phyloP scores from a whole-genome alignment of 345 rosid genomes.

The Fremontodendron californicum region DNA sequence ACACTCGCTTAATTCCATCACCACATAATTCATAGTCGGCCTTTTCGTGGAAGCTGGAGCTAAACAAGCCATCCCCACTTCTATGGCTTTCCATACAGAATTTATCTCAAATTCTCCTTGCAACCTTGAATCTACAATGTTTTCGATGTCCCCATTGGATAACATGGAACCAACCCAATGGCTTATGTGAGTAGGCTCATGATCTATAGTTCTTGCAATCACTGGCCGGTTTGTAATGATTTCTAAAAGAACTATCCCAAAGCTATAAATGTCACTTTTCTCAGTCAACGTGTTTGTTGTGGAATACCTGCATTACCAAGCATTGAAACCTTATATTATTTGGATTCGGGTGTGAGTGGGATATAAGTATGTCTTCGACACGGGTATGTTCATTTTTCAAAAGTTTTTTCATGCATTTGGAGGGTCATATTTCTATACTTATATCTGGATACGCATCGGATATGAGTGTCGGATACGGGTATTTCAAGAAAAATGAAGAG shows the following conservation, averaged over 20 bases:
- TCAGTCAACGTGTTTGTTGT: constrained; percentile 31
- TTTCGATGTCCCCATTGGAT: background rate
- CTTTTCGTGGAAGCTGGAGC: background rate
- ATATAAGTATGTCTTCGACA: too few relatives aligned
- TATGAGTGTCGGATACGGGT: too few relatives aligned
- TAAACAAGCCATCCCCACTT: background rate
- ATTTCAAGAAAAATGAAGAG: too few relatives aligned
- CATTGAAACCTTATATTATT: background rate
- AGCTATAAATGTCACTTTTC: constrained; percentile 51
- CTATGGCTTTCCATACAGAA: background rate
- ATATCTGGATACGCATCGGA: too few relatives aligned
- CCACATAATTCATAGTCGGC: background rate
- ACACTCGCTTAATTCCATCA: background rate
- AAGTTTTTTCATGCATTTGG: too few relatives aligned
- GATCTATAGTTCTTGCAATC: constrained; percentile 17
- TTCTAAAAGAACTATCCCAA: constrained; percentile 40
- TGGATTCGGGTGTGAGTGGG: too few relatives aligned
- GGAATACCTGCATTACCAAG: constrained; percentile 27
- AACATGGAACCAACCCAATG: background rate
- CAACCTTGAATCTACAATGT: background rate
- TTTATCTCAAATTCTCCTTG: background rate
- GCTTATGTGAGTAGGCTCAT: constrained; percentile 22
- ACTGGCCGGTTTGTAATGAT: constrained; percentile 35
- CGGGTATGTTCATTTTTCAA: too few relatives aligned
- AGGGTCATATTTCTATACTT: too few relatives aligned